These are phyloP conservation scores for Cairneyella variabilis DNA, from an alignment of 495 filamentous ascomycete genomes.

Conservation along the genomic window DNA sequence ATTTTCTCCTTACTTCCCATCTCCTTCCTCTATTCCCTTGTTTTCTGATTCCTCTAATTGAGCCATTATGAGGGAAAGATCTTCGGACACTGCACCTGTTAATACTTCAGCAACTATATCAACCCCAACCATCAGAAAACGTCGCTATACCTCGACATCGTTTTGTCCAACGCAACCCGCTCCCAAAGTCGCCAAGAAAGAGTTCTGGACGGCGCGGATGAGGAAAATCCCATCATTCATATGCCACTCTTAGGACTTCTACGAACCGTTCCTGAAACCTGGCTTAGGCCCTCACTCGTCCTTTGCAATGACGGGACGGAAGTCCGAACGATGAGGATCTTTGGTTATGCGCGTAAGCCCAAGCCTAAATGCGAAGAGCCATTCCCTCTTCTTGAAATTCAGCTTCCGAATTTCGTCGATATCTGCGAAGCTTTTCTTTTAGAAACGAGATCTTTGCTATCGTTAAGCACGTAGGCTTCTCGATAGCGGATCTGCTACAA, in stretches of 20 bases:
- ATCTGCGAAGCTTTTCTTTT: conserved; percentile 1
- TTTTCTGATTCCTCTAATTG: no score
- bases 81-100: neutral
- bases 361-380: neutral
- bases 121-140: conserved; percentile 1
- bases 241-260: conserved; percentile 16
- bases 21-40: no score
- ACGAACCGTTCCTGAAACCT: conserved; percentile 8
- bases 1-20: no score
- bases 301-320: conserved; percentile 7
- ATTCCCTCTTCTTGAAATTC: conserved; percentile 10
- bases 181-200: conserved; percentile 10
- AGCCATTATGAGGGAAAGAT: neutral
- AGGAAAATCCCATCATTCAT: conserved; percentile 9
- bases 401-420: conserved; percentile 10
- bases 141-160: neutral
- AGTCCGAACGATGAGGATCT: conserved; percentile 7
- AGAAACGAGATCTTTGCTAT: conserved; percentile 9
- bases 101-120: neutral
- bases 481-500: conserved; percentile 7
- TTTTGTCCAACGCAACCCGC: neutral
- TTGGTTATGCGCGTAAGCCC: neutral
- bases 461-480: conserved; percentile 13
- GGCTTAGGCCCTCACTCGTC: neutral
- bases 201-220: conserved; percentile 10